These are phyloP conservation scores for Ilyonectria sp. DNA, from an alignment of 2,329 filamentous ascomycete species.

Conservation along the genomic window DNA sequence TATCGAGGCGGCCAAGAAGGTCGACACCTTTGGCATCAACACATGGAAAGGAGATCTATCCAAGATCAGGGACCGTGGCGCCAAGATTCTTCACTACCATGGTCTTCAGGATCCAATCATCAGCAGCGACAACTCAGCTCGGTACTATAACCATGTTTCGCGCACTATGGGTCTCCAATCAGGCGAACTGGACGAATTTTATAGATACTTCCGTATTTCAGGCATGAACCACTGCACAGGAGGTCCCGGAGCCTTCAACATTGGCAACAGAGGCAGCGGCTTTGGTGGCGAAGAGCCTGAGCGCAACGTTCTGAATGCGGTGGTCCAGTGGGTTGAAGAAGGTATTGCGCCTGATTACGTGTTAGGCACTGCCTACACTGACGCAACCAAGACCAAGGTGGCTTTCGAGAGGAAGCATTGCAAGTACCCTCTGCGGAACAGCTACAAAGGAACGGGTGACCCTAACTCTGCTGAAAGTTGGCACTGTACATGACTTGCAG, in stretches of 20 bases:
- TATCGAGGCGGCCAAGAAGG: slow-evolving; percentile 51
- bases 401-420: slow-evolving; percentile 54
- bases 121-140: slow-evolving; percentile 48
- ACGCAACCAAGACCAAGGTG: slow-evolving; percentile 44
- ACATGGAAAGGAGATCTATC: slow-evolving; percentile 56
- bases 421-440: slow-evolving; percentile 53
- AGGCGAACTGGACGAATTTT: slow-evolving; percentile 61
- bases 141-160: slow-evolving; percentile 41
- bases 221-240: slow-evolving; percentile 64
- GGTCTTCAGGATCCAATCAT: slow-evolving; percentile 60
- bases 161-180: slow-evolving; percentile 47
- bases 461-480: slow-evolving; percentile 48
- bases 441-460: slow-evolving; percentile 49
- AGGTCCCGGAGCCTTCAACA: slow-evolving; percentile 60
- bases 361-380: slow-evolving; percentile 52
- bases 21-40: slow-evolving; percentile 45
- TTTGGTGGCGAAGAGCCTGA: slow-evolving; percentile 49
- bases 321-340: slow-evolving; percentile 64
- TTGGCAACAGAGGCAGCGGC: slow-evolving; percentile 45
- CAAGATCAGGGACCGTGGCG: slow-evolving; percentile 54
- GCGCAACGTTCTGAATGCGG: slow-evolving; percentile 61
- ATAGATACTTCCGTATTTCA: slow-evolving; percentile 66
- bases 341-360: slow-evolving; percentile 58
- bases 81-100: slow-evolving; percentile 62
- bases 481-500: slow-evolving; percentile 31